phyloP scores from a whole-genome alignment of 345 rosid genomes.

The Eutrema japonicum region DNA sequence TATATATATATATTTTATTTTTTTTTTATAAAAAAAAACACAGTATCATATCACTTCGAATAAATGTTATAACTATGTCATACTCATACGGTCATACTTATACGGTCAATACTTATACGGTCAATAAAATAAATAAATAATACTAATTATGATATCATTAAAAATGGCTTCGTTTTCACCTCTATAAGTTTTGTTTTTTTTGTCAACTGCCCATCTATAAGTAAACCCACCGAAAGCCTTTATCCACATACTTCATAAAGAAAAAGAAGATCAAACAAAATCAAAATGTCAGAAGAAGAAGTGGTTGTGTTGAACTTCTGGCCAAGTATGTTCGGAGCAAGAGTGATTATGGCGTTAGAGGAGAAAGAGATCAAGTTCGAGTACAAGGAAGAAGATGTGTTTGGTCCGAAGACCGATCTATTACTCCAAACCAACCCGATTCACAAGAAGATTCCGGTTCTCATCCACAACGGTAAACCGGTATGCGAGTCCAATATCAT shows the following conservation, averaged over 20 bases:
- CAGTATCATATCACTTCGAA: too few species aligned
- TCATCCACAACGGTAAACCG: slow-evolving; percentile 45
- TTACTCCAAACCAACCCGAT: slow-evolving; percentile 43
- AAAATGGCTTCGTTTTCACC: neutral
- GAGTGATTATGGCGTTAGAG: slow-evolving; percentile 45
- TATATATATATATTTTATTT: too few species aligned
- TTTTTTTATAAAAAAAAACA: too few species aligned
- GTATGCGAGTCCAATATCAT: slow-evolving; percentile 42
- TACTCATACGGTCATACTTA: too few species aligned
- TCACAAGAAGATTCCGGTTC: slow-evolving; percentile 45
- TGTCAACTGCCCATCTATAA: neutral
- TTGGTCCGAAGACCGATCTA: slow-evolving; percentile 40
- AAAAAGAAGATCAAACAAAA: neutral
- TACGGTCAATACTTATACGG: too few species aligned
- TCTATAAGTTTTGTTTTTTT: too few species aligned
- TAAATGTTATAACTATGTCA: too few species aligned
- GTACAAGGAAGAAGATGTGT: slow-evolving; percentile 45
- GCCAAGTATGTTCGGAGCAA: slow-evolving; percentile 50
- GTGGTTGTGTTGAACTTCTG: slow-evolving; percentile 44
- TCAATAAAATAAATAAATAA: too few species aligned
- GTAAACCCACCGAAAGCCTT: neutral
- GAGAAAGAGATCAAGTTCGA: slow-evolving; percentile 43
- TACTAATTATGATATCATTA: too few species aligned
- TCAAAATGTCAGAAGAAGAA: slow-evolving; percentile 40
- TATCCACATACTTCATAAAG: slow-evolving; percentile 10